Conservation (phyloP, 192 early-diverging fungal genomes). For the Backusella psychrophila region DNA sequence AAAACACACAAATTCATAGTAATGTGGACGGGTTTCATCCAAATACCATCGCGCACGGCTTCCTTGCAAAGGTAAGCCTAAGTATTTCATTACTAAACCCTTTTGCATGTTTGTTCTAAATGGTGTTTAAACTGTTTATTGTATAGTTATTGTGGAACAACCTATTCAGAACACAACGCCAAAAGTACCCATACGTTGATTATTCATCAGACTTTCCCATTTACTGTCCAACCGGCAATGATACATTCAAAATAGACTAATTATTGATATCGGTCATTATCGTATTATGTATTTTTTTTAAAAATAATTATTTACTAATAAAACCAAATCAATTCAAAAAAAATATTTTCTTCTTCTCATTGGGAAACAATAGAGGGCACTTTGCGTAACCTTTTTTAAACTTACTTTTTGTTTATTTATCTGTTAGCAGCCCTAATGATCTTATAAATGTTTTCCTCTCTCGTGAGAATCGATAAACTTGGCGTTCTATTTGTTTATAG, state of each 20-base stretch:
- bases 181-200: neutral
- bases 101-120: neutral
- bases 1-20: neutral
- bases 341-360: no score
- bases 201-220: neutral
- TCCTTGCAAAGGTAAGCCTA: neutral
- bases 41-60: neutral
- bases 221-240: slow-evolving; percentile 1
- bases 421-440: neutral
- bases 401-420: neutral
- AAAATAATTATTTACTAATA: neutral
- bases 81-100: neutral
- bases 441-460: neutral
- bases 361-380: neutral
- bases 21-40: slow-evolving; percentile 15
- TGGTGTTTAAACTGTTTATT: neutral
- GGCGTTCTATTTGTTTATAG: neutral
- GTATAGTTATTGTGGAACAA: neutral
- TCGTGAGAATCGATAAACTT: neutral
- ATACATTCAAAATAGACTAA: slow-evolving; percentile 8
- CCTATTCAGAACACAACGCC: neutral
- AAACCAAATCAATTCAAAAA: neutral
- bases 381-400: neutral
- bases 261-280: neutral
- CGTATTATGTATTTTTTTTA: neutral